Evolutionary conservation across 139 green algal species (phyloP).

Genomic region (Pseudopediastrum boryanum): DNA sequence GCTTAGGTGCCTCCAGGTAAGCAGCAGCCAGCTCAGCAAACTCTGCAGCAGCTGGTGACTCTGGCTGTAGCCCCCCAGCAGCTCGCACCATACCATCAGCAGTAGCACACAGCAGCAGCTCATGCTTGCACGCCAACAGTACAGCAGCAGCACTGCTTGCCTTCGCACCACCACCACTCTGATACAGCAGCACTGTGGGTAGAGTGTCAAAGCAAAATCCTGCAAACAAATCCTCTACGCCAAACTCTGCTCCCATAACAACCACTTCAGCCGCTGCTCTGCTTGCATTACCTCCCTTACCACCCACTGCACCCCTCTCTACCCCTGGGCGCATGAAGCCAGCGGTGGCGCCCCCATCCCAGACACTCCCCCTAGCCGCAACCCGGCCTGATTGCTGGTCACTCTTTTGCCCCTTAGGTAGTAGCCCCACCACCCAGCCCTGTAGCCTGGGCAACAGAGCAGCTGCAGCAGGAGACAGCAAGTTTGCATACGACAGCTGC

Average conservation of each 20-base stretch:
- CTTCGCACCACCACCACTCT: not conserved
- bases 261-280: too few species aligned
- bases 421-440: slow-evolving; percentile 16
- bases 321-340: not conserved
- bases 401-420: too few species aligned
- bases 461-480: slow-evolving; percentile 14
- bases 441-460: slow-evolving; percentile 3
- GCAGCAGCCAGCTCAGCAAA: not conserved
- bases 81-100: not conserved
- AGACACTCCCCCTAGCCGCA: not conserved
- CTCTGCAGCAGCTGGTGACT: not conserved
- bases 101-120: not conserved
- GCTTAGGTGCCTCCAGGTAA: not conserved
- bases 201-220: not conserved
- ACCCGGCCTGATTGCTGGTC: not conserved
- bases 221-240: not conserved
- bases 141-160: too few species aligned
- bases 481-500: not conserved
- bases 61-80: not conserved
- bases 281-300: not conserved
- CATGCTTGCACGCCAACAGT: not conserved
- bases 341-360: not conserved
- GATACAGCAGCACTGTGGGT: not conserved
- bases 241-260: slow-evolving; percentile 3
- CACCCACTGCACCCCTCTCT: not conserved